Percentiles rank a stretch among this genome's conserved stretches.
Evolutionary conservation across 257 asterid species (phyloP).

Genomic region (Ilex asprella): DNA sequence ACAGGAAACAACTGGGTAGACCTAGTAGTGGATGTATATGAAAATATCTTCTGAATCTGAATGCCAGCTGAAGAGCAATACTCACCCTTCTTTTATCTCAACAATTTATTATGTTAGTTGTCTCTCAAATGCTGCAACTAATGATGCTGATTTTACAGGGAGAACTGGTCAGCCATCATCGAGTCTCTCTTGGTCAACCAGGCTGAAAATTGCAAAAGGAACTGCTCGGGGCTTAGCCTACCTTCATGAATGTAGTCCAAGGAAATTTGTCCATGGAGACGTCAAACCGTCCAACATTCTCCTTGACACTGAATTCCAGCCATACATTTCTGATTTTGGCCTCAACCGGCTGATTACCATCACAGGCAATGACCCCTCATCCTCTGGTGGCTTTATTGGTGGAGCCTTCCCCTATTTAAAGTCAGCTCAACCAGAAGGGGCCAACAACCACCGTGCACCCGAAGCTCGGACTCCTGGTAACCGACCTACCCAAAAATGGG

Average conservation of each 20-base stretch:
- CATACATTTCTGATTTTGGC: conserved; percentile 75
- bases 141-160: conserved; percentile 30
- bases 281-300: conserved; percentile 85
- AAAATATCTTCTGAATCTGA: too few species aligned
- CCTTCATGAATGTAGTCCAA: conserved; percentile 93
- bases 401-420: conserved; percentile 78
- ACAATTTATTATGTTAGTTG: too few species aligned
- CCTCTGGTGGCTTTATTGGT: conserved; percentile 86
- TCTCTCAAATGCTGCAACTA: background rate
- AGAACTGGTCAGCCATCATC: conserved; percentile 58
- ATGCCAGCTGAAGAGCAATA: too few species aligned
- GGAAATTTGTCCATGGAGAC: conserved; percentile 84
- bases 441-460: conserved; percentile 67
- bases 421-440: conserved; percentile 44
- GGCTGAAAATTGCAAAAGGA: conserved; percentile 69
- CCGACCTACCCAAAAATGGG: conserved; percentile 94
- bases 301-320: conserved; percentile 69
- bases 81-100: too few species aligned
- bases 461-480: conserved; percentile 58
- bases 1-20: too few species aligned
- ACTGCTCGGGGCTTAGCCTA: conserved; percentile 79
- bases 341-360: conserved; percentile 82
- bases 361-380: conserved; percentile 77
- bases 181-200: conserved; percentile 57
- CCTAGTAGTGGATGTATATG: too few species aligned